These are phyloP conservation scores for Rickenella mellea DNA, from an alignment of 768 basidiomycete species.

Conservation along the genomic window DNA sequence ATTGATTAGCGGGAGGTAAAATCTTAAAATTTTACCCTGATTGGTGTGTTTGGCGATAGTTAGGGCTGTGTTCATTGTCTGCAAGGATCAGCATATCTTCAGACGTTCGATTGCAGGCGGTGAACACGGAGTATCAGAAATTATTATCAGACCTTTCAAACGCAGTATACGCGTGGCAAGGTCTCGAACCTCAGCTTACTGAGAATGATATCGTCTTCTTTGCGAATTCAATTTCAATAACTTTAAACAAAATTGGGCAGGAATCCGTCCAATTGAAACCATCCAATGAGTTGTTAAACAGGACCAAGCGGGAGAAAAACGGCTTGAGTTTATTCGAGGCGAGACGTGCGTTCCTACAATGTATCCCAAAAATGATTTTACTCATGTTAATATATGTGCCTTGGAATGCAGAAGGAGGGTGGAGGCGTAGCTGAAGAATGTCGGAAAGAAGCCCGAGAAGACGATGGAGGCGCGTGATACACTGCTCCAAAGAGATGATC, in stretches of 20 bases:
- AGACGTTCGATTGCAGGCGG: conserved; percentile 52
- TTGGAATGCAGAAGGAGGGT: conserved; percentile 63
- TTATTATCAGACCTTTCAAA: conserved; percentile 64
- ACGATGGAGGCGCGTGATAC: conserved; percentile 67
- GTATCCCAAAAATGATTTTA: background rate
- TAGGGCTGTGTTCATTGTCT: no score
- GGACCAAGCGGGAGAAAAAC: conserved; percentile 78
- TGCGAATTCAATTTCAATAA: no score
- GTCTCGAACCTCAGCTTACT: conserved; percentile 80
- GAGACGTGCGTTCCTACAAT: conserved; percentile 69
- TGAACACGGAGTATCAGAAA: conserved; percentile 71
- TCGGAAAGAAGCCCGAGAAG: conserved; percentile 65
- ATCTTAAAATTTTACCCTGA: no score
- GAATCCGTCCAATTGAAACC: conserved; percentile 72
- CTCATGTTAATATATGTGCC: conserved; percentile 5
- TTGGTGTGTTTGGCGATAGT: no score
- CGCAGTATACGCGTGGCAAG: conserved; percentile 72
- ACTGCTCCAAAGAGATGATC: background rate
- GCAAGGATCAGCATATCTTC: no score
- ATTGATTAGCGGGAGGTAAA: no score
- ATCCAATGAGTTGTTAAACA: conserved; percentile 77
- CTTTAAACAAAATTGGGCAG: conserved; percentile 17
- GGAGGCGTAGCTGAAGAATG: conserved; percentile 73
- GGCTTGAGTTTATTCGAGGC: conserved; percentile 77
- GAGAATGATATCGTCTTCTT: conserved; percentile 95